Evolutionary conservation across 345 rosid species (phyloP).

Genomic region (Brassica carinata): DNA sequence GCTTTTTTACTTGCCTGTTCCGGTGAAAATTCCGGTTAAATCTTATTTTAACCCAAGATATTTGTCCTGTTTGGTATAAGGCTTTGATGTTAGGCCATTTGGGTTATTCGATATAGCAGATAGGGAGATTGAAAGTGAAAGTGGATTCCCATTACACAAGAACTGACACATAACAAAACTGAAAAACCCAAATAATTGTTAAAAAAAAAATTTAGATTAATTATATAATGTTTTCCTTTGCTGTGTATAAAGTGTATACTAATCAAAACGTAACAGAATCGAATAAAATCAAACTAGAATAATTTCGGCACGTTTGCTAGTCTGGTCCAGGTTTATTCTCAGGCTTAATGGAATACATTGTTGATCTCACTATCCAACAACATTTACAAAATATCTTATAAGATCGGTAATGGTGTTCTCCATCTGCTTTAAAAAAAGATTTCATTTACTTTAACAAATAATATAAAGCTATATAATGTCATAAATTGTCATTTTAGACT

Average conservation of each 20-base stretch:
- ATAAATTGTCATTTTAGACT: constrained; percentile 4
- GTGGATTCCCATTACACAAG: not conserved
- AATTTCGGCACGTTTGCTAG: not conserved
- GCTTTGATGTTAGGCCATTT: not conserved
- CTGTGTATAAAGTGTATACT: not conserved
- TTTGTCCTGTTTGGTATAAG: not conserved
- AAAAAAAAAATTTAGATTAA: not conserved
- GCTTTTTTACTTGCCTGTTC: not conserved
- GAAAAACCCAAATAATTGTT: not conserved
- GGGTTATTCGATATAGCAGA: not conserved
- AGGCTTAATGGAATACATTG: not conserved
- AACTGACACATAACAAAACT: not conserved
- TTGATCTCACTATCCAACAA: not conserved
- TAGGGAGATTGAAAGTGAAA: not conserved
- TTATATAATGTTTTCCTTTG: not conserved
- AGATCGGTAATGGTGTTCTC: not conserved
- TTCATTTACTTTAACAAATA: not conserved
- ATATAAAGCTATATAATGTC: not conserved
- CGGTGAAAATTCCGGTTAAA: not conserved
- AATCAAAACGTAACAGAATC: not conserved
- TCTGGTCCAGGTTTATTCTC: not conserved
- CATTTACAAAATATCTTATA: not conserved
- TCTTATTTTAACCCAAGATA: not conserved
- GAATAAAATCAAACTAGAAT: not conserved
- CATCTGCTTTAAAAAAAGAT: not conserved